phyloP scores from a whole-genome alignment of 202 grass and related monocot species.

The Panicum virgatum region DNA sequence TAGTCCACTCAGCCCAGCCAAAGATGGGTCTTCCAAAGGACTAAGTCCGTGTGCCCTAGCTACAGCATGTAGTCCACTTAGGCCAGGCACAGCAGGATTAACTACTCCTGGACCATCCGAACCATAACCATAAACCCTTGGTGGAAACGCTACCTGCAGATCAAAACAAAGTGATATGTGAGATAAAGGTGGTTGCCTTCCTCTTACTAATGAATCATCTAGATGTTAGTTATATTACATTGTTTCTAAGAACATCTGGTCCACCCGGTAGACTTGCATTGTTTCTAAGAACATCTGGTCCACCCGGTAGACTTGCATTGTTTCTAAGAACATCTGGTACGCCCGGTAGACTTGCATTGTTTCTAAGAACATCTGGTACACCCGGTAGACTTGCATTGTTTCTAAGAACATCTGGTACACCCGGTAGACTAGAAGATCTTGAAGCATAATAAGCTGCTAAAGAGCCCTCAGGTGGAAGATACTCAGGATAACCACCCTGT shows the following conservation, averaged over 20 bases:
- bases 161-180: constrained; percentile 22
- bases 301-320: constrained; percentile 28
- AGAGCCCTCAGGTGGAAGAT: constrained; percentile 36
- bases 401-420: neutral
- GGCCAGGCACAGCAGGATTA: constrained; percentile 32
- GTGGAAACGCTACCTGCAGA: constrained; percentile 43
- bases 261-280: constrained; percentile 23
- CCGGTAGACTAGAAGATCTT: constrained; percentile 33
- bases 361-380: constrained; percentile 37
- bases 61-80: constrained; percentile 41
- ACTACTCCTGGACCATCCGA: constrained; percentile 36
- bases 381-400: constrained; percentile 17
- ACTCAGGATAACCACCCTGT: constrained; percentile 26
- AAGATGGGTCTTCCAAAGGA: constrained; percentile 52
- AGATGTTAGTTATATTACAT: constrained; percentile 43
- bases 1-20: constrained; percentile 29
- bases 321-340: too few species aligned
- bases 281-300: neutral
- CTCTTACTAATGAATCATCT: neutral
- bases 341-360: constrained; percentile 49
- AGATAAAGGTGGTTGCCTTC: neutral
- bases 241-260: constrained; percentile 37
- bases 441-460: constrained; percentile 37
- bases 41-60: constrained; percentile 32
- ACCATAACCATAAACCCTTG: constrained; percentile 53